Conservation (phyloP, 768 basidiomycete genomes). For the Agaricus sinodeliciosus region DNA sequence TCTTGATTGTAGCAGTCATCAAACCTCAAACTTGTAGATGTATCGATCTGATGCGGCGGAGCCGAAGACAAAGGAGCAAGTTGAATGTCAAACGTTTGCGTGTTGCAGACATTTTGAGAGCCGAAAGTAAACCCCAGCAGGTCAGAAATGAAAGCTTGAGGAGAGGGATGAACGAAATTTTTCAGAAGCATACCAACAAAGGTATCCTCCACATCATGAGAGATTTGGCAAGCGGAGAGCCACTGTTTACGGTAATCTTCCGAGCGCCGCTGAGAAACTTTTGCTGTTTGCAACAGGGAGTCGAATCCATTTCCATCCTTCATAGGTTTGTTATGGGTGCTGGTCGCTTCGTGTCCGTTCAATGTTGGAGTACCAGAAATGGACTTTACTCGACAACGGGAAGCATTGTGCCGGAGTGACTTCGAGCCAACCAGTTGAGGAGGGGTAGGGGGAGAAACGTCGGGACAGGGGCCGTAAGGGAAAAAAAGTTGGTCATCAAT, state of each 20-base stretch:
- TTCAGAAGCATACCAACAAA: conserved; percentile 57
- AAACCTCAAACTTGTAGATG: neutral
- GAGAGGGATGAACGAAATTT: conserved; percentile 46
- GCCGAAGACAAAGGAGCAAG: conserved; percentile 41
- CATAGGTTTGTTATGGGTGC: neutral
- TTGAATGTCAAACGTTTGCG: conserved; percentile 45
- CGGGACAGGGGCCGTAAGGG: conserved; percentile 36
- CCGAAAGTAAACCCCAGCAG: conserved; percentile 47
- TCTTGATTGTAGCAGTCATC: neutral
- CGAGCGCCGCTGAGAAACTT: conserved; percentile 12
- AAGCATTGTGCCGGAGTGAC: neutral
- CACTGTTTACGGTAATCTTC: conserved; percentile 34
- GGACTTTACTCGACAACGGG: neutral
- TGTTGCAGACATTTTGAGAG: conserved; percentile 32
- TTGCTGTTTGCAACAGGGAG: neutral
- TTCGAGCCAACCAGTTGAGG: neutral
- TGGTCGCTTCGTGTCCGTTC: neutral
- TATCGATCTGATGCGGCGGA: neutral
- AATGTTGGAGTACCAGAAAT: neutral
- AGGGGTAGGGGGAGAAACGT: neutral
- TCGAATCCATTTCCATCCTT: neutral
- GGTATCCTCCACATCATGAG: conserved; percentile 42
- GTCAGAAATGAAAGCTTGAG: conserved; percentile 41
- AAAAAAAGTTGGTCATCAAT: conserved; percentile 70
- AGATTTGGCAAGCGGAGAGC: conserved; percentile 25